Conservation (phyloP, 805 yeast species). For the Lipomyces spencermartinsiae region DNA sequence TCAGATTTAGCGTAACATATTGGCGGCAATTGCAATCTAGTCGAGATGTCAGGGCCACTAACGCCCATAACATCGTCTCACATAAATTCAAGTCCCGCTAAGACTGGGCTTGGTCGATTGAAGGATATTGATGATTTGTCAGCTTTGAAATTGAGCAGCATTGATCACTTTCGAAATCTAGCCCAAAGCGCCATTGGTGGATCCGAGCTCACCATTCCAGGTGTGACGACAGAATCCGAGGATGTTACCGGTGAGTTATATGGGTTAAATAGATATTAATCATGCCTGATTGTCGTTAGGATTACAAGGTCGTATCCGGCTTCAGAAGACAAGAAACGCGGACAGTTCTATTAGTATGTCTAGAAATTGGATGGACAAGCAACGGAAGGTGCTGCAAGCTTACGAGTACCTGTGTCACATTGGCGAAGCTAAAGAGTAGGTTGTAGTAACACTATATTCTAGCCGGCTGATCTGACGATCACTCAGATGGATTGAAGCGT, state of each 20-base stretch:
- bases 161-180: slow-evolving; percentile 41
- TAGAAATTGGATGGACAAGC: slow-evolving; percentile 50
- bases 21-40: neutral
- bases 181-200: slow-evolving; percentile 23
- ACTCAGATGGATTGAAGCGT: slow-evolving; percentile 67
- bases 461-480: slow-evolving; percentile 3
- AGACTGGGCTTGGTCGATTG: slow-evolving; percentile 11
- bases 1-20: neutral
- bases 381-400: slow-evolving; percentile 55
- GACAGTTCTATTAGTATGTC: slow-evolving; percentile 6
- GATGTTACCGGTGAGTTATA: slow-evolving; percentile 41
- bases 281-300: slow-evolving; percentile 32
- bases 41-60: slow-evolving; percentile 31
- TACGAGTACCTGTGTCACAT: slow-evolving; percentile 84
- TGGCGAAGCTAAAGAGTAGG: slow-evolving; percentile 69
- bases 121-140: slow-evolving; percentile 33
- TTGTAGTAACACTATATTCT: neutral
- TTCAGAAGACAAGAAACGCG: slow-evolving; percentile 44
- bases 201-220: slow-evolving; percentile 40
- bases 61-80: slow-evolving; percentile 26
- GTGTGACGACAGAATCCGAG: slow-evolving; percentile 44
- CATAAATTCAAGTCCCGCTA: slow-evolving; percentile 22
- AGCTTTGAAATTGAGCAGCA: slow-evolving; percentile 38
- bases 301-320: slow-evolving; percentile 45
- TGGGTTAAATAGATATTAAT: neutral